Percentiles rank a stretch among this genome's conserved stretches.
Conservation (phyloP, 192 early-diverging fungal species). For the Pilobolus umbonatus region DNA sequence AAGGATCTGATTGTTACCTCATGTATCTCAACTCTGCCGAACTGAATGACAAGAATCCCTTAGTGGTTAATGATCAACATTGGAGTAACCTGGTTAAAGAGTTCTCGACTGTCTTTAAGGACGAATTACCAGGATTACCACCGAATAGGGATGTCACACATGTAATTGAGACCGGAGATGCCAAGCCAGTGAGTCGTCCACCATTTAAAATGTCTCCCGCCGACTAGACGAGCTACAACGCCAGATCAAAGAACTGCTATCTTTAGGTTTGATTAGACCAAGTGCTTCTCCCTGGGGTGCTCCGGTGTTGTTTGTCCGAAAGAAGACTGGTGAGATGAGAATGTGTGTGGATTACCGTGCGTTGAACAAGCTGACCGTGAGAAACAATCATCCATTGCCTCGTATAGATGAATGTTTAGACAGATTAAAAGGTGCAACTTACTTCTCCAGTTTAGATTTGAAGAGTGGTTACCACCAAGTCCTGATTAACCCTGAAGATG, state of each 20-base stretch:
- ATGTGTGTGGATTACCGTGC: slow-evolving; percentile 50
- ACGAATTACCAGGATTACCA: slow-evolving; percentile 19
- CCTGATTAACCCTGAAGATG: too few species aligned
- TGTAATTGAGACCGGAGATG: slow-evolving; percentile 23
- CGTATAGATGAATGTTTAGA: slow-evolving; percentile 43
- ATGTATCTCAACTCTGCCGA: background rate
- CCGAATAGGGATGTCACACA: slow-evolving; percentile 18
- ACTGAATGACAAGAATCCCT: background rate
- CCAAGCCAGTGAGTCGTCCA: slow-evolving; percentile 12
- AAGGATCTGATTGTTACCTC: background rate
- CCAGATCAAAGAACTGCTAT: slow-evolving; percentile 10
- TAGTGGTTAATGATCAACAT: background rate
- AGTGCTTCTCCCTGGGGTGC: slow-evolving; percentile 18
- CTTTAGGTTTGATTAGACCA: slow-evolving; percentile 2
- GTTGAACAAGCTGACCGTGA: slow-evolving; percentile 38
- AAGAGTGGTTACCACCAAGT: too few species aligned
- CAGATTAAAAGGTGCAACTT: too few species aligned
- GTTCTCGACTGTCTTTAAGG: slow-evolving; percentile 21
- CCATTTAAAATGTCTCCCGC: slow-evolving; percentile 21
- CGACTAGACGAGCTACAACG: slow-evolving; percentile 1
- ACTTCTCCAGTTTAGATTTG: too few species aligned
- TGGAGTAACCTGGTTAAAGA: background rate
- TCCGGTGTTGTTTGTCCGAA: slow-evolving; percentile 23
- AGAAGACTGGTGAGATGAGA: slow-evolving; percentile 42
- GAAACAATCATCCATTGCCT: slow-evolving; percentile 38